Conservation (phyloP, 306 rosid species). For the Mimosa pudica region DNA sequence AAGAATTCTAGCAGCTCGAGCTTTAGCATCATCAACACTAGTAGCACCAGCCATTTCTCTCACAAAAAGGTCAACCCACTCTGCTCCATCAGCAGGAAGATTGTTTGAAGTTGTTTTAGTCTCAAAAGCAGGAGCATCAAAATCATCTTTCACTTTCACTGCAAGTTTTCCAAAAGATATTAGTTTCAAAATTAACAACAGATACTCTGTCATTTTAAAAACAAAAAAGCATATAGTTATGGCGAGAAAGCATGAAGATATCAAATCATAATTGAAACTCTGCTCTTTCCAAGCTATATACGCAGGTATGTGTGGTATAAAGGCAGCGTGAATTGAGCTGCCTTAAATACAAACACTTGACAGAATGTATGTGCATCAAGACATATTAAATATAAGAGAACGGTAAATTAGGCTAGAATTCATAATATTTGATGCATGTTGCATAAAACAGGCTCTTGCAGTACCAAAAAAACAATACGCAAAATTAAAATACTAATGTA, state of each 20-base stretch:
- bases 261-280: constrained; percentile 20
- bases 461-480: not conserved
- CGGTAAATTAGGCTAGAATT: not conserved
- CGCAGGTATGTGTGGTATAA: too few relatives aligned
- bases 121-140: constrained; percentile 56
- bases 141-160: constrained; percentile 48
- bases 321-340: not conserved
- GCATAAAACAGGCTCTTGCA: not conserved
- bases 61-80: constrained; percentile 89
- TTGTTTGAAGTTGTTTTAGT: constrained; percentile 44
- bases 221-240: not conserved
- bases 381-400: not conserved
- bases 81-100: constrained; percentile 72
- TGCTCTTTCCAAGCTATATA: not conserved
- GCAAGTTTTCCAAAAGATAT: constrained; percentile 10
- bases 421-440: not conserved
- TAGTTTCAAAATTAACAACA: constrained; percentile 1
- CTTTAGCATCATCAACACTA: constrained; percentile 77
- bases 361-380: not conserved
- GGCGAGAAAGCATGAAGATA: not conserved
- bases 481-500: not conserved
- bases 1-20: constrained; percentile 77
- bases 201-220: not conserved
- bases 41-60: constrained; percentile 74
- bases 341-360: not conserved